Conservation (phyloP, 306 rosid genomes). For the Fragaria iinumae region DNA sequence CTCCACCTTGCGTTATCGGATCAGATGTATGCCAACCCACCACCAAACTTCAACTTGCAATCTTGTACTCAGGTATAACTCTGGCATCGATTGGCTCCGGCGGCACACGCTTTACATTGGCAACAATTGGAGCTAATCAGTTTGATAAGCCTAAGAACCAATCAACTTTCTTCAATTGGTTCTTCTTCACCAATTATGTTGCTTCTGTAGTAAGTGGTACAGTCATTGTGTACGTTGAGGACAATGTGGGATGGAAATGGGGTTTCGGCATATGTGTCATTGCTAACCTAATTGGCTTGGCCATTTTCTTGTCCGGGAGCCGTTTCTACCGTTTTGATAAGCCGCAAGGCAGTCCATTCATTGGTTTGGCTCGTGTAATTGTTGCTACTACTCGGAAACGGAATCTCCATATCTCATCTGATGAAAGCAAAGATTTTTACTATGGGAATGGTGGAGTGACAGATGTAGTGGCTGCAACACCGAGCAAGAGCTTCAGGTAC, state of each 20-base stretch:
- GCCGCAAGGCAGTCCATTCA: slow-evolving; percentile 36
- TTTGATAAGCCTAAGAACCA: slow-evolving; percentile 36
- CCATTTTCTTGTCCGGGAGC: slow-evolving; percentile 33
- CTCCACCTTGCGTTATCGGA: slow-evolving; percentile 27
- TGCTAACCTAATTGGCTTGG: slow-evolving; percentile 20
- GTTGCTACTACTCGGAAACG: slow-evolving; percentile 43
- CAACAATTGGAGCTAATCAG: slow-evolving; percentile 54
- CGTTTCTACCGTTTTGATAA: slow-evolving; percentile 31
- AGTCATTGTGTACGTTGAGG: slow-evolving; percentile 41
- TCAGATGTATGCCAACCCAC: slow-evolving; percentile 28
- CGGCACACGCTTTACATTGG: no score
- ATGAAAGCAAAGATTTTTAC: slow-evolving; percentile 29
- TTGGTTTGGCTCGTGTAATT: slow-evolving; percentile 35
- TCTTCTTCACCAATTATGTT: slow-evolving; percentile 28
- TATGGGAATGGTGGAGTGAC: slow-evolving; percentile 13
- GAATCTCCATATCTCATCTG: slow-evolving; percentile 25
- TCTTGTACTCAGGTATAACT: no score
- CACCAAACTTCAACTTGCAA: slow-evolving; percentile 27
- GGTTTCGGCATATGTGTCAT: slow-evolving; percentile 43
- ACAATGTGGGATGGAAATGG: slow-evolving; percentile 39
- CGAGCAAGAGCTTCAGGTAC: slow-evolving; percentile 47
- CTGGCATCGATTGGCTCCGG: no score
- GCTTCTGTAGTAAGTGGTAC: slow-evolving; percentile 26
- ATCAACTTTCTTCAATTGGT: slow-evolving; percentile 45
- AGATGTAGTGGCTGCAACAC: slow-evolving; percentile 14